phyloP scores from a whole-genome alignment of 2,329 filamentous ascomycete genomes.

The Colletotrichum shisoi region DNA sequence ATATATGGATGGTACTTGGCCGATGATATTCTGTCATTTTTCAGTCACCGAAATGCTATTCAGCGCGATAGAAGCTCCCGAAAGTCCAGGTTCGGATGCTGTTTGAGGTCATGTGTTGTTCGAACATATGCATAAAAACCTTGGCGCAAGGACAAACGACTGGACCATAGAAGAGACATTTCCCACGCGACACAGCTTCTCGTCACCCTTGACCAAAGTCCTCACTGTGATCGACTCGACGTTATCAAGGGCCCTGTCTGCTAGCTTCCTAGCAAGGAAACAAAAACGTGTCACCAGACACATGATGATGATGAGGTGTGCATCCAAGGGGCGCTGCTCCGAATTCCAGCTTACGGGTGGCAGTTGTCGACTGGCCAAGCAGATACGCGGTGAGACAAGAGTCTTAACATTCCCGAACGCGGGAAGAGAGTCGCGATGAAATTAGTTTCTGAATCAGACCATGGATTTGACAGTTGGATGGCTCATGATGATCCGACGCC shows the following conservation, averaged over 20 bases:
- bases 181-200: background rate
- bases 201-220: background rate
- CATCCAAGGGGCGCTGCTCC: conserved; percentile 3
- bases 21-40: too few species aligned
- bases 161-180: too few species aligned
- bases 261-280: background rate
- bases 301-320: background rate
- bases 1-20: background rate
- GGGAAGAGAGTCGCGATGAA: conserved; percentile 25
- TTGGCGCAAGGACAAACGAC: too few species aligned
- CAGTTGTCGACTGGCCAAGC: background rate
- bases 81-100: too few species aligned
- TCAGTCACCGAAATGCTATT: too few species aligned
- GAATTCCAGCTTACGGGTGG: conserved; percentile 15
- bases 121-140: too few species aligned
- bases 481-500: conserved; percentile 16
- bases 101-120: too few species aligned
- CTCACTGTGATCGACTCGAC: background rate
- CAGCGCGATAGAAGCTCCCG: too few species aligned
- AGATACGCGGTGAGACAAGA: conserved; percentile 24
- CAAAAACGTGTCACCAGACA: conserved; percentile 11
- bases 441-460: conserved; percentile 27
- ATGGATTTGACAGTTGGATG: background rate
- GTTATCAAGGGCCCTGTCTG: background rate
- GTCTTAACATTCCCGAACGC: conserved; percentile 30